Conservation (phyloP, 2,329 filamentous ascomycete species). For the Trichoderma aggressivum region DNA sequence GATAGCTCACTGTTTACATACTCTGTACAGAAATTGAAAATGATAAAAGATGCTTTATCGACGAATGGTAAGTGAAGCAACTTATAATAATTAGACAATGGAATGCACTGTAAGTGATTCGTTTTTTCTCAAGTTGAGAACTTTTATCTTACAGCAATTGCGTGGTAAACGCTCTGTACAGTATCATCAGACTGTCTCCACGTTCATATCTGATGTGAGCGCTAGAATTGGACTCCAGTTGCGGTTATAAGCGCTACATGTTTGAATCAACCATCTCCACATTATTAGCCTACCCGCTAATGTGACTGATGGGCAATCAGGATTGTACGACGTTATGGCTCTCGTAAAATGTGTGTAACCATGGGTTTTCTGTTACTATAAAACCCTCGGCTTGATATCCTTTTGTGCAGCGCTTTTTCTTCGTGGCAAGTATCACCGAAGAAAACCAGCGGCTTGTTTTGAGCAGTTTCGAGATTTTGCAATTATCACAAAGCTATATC, state of each 20-base stretch:
- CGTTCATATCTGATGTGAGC: background rate
- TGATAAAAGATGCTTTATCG: background rate
- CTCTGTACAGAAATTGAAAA: background rate
- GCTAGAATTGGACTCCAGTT: background rate
- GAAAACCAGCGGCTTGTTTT: background rate
- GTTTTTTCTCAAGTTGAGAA: background rate
- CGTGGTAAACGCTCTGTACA: background rate
- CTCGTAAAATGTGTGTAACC: background rate
- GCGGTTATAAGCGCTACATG: background rate
- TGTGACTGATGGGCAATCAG: background rate
- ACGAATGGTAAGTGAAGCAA: background rate
- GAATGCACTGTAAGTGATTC: too few relatives aligned
- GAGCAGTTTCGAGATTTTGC: background rate
- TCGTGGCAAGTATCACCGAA: background rate
- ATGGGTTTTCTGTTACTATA: background rate
- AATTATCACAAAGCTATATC: background rate
- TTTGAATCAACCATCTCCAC: background rate
- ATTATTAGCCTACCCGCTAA: background rate
- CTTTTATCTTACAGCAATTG: background rate
- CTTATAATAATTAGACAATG: too few relatives aligned
- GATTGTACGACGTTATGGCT: background rate
- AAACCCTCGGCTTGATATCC: background rate
- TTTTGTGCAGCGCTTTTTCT: background rate
- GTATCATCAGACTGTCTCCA: background rate
- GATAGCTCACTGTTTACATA: background rate